Percentiles rank a stretch among this genome's conserved stretches.
These are phyloP conservation scores for Ascochyta viciae-villosae DNA, from an alignment of 2,329 filamentous ascomycete genomes.

Conservation along the genomic window DNA sequence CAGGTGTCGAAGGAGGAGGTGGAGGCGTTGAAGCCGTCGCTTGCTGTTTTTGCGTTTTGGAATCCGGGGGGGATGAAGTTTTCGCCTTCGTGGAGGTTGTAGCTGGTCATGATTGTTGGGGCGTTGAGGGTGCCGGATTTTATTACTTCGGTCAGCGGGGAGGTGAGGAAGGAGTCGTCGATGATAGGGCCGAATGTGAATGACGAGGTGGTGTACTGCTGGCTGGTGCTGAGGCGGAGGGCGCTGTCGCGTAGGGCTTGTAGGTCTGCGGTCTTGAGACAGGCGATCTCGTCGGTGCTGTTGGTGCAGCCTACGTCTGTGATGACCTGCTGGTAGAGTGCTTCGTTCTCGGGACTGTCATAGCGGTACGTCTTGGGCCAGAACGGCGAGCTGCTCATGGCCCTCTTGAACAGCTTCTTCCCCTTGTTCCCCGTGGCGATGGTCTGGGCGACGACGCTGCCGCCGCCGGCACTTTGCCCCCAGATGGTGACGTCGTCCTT, in stretches of 20 bases:
- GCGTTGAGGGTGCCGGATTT: slow-evolving; percentile 52
- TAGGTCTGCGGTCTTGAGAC: slow-evolving; percentile 62
- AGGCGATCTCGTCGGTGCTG: slow-evolving; percentile 55
- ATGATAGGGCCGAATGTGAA: slow-evolving; percentile 69
- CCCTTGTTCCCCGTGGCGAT: slow-evolving; percentile 57
- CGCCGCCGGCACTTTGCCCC: slow-evolving; percentile 64
- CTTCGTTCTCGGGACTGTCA: slow-evolving; percentile 60
- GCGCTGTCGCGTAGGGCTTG: slow-evolving; percentile 62
- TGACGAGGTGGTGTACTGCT: slow-evolving; percentile 62
- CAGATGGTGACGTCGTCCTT: slow-evolving; percentile 60
- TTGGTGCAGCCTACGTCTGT: slow-evolving; percentile 56
- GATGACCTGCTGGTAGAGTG: slow-evolving; percentile 57
- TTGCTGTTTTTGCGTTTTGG: slow-evolving; percentile 36
- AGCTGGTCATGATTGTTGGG: slow-evolving; percentile 61
- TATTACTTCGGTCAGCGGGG: slow-evolving; percentile 56
- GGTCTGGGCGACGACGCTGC: slow-evolving; percentile 60
- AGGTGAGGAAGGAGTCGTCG: slow-evolving; percentile 61
- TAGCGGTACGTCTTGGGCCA: slow-evolving; percentile 66
- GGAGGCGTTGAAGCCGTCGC: slow-evolving; percentile 59
- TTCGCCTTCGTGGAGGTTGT: slow-evolving; percentile 69
- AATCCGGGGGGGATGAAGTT: slow-evolving; percentile 65
- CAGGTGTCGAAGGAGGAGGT: slow-evolving; percentile 59
- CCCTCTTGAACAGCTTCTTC: slow-evolving; percentile 58
- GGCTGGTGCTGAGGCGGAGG: slow-evolving; percentile 56
- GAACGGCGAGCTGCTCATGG: slow-evolving; percentile 62